Base-by-base conservation (phyloP, 345 rosid genomes). In the Erysimum cheiranthoides region DNA sequence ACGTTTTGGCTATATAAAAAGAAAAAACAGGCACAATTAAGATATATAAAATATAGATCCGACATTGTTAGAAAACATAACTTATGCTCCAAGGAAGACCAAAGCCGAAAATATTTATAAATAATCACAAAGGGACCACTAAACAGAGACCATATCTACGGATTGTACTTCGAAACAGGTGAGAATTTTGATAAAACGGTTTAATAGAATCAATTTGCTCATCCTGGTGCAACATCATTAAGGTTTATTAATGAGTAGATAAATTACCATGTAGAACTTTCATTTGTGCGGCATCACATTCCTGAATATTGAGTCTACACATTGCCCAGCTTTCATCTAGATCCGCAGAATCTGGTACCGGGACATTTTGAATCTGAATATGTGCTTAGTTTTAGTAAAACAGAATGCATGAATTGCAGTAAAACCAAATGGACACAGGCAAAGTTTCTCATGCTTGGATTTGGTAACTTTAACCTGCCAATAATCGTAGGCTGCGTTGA, bases 401-500 rank as follows among this genome's bases (percentile, higher is more conserved):
- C 50, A 25, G 45, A 16, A 54, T 79, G 58, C 38, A 72, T 43
- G 43, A 63, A 54, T 14, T 42, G 47, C 40, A 65, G 69, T 34
- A 31, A n/a, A n/a, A 56, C 67, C 53, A 47, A 50, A 75, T 13
- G 25, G 36, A 68, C 6, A 18, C 7, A 40, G 7, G 45, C 38
- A 0, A 75, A 18, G 35, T 47, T 62, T 2, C 0, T 57, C 10
- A 47, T 57, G 50, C 5, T 46, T 34, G 13, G 49, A 16, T n/a
- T 10, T 65, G 21, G 7, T 59, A 59, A 65, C 51, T 35, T 58
- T 77, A 79, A 94, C 98, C 89, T 94, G 98, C 98, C 98, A 94
- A 81, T 63, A 85, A 73, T 92, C 98, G 74, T 92, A 90, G 54
- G 96, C 90, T 43, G 97, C 83, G 43, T 92, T 86, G 82, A 92